Evolutionary conservation across 768 basidiomycete genomes (phyloP), one percentile per base, ranked within the genome.

Genomic region (Amanita pseudoporphyria): DNA sequence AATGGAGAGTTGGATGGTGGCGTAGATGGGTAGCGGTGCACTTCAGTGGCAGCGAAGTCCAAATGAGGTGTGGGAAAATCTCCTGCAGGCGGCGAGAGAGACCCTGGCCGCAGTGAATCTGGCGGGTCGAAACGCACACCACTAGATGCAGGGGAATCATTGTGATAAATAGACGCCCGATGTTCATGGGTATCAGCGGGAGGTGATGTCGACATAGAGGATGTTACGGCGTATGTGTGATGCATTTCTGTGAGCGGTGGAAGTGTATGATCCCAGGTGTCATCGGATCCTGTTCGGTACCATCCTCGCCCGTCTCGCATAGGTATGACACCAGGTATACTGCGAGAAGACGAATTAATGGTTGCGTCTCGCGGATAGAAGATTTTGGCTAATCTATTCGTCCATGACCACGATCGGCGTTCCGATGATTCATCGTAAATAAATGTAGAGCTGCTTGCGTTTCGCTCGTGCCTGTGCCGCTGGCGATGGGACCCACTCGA

Each of bases 261-360:
- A 10, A 16, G 65, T 18, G 42, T 42, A 38, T 56, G 52, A 31
- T 70, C 71, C 71, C 73, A 79, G 52, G 73, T 74, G 49, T 76
- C 76, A 32, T 65, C 64, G 32, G 68, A 73, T 32, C 69, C 67
- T 35, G 78, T 71, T 53, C 70, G 70, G 19, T 78, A 64, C 79
- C 79, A 81, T 24, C 78, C 76, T 40, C 66, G 63, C 41, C 58
- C 61, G 53, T 58, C 51, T 10, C 57, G 57, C 36, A 60, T 7
- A 21, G 35, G 36, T 39, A 38, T 48, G 6, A 28, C 2, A 14
- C 35, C 16, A 26, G 40, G 24, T 30, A 12, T 21, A 30, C 18
- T 41, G 16, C 9, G 28, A 9, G 32, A 1, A 22, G 43, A 19
- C 5, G 32, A 24, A 13, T 46, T 26, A 1, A 19, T 45, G 32